phyloP scores from a whole-genome alignment of 2,329 filamentous ascomycete species.

The Whalleya microplaca region DNA sequence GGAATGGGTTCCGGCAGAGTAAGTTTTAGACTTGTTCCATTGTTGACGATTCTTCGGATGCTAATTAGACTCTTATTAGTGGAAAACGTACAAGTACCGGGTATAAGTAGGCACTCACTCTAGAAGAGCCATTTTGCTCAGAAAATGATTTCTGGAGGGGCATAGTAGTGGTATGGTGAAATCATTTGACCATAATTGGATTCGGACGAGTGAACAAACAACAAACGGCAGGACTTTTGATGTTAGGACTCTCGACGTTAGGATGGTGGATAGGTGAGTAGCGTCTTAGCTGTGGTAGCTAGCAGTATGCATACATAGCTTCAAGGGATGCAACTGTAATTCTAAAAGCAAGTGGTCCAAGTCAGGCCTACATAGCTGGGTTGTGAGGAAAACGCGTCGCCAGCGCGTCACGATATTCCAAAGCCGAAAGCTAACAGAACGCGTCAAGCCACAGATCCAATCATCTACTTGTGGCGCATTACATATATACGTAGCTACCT shows the following conservation, averaged over 20 bases:
- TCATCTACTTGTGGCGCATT: background rate
- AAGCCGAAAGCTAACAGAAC: slow-evolving; percentile 28
- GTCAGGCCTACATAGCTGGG: background rate
- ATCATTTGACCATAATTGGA: slow-evolving; percentile 27
- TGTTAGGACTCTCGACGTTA: background rate
- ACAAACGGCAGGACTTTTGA: background rate
- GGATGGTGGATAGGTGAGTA: background rate
- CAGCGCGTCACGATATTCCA: background rate
- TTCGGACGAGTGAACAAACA: background rate
- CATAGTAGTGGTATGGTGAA: slow-evolving; percentile 35
- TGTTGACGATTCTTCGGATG: slow-evolving; percentile 36
- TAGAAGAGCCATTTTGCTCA: slow-evolving; percentile 41
- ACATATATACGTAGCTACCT: too few relatives aligned
- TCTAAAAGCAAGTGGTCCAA: background rate
- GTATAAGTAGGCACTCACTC: slow-evolving; percentile 25
- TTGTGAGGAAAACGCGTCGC: slow-evolving; percentile 5
- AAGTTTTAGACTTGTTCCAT: slow-evolving; percentile 60
- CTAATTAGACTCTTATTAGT: slow-evolving; percentile 4
- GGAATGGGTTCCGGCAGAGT: slow-evolving; percentile 45
- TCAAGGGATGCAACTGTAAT: background rate
- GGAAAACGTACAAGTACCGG: background rate
- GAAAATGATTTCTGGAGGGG: slow-evolving; percentile 47
- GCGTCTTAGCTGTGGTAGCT: background rate
- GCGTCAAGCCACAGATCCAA: slow-evolving; percentile 18
- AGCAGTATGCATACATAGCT: background rate